phyloP scores from a whole-genome alignment of 306 rosid species.

The Corylus heterophylla region DNA sequence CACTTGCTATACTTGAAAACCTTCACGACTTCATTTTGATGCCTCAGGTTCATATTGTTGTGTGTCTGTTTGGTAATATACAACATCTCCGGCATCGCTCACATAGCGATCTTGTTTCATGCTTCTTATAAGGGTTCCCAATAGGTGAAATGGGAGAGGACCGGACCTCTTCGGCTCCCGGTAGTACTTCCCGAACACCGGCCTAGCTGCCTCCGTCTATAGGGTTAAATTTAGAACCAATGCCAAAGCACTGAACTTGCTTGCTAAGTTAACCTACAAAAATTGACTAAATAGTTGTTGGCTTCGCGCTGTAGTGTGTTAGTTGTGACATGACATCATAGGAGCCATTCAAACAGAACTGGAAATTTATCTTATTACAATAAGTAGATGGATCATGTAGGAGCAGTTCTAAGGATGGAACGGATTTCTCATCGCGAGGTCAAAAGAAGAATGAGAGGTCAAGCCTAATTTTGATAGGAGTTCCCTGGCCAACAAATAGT shows the following conservation, averaged over 20 bases:
- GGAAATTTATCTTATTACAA: neutral
- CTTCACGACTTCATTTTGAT: neutral
- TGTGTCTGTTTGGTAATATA: constrained; percentile 81
- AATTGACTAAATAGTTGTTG: neutral
- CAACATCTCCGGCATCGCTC: constrained; percentile 80
- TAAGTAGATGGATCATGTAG: neutral
- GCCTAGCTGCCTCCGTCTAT: constrained; percentile 89
- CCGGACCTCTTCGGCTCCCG: constrained; percentile 73
- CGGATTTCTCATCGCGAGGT: too few species aligned
- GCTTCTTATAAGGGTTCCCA: constrained; percentile 74
- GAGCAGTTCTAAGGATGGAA: too few species aligned
- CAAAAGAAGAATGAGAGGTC: too few species aligned
- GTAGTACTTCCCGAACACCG: constrained; percentile 77
- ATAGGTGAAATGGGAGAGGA: constrained; percentile 75
- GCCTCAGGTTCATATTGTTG: constrained; percentile 34
- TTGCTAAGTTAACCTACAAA: neutral
- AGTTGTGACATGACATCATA: neutral
- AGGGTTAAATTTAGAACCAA: constrained; percentile 1
- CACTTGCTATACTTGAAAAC: neutral
- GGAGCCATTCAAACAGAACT: neutral
- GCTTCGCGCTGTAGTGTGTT: neutral
- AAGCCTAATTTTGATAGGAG: too few species aligned
- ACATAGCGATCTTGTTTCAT: constrained; percentile 84
- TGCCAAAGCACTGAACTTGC: neutral
- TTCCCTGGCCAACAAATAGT: too few species aligned